Conservation (phyloP, 2,329 filamentous ascomycete species). For the Aspergillus sclerotialis region DNA sequence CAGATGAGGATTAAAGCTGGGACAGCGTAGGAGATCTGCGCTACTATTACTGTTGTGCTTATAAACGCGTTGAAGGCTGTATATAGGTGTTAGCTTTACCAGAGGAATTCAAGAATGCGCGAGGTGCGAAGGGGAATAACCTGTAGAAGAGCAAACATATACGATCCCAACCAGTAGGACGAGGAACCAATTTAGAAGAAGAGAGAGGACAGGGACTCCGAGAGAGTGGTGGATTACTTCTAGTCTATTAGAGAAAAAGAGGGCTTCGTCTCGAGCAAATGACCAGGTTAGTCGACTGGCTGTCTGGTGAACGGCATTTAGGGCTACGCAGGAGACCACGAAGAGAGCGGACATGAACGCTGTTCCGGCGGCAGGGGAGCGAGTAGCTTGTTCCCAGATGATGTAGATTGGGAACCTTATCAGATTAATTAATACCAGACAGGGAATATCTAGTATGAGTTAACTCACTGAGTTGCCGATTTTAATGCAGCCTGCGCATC, state of each 20-base stretch:
- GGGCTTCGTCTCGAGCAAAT: slow-evolving; percentile 24
- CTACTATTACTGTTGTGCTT: slow-evolving; percentile 14
- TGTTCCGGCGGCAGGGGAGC: slow-evolving; percentile 13
- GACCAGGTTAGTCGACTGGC: slow-evolving; percentile 26
- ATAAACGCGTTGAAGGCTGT: slow-evolving; percentile 19
- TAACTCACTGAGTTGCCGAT: background rate
- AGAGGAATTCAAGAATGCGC: no score
- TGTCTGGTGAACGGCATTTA: slow-evolving; percentile 19
- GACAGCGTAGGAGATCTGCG: slow-evolving; percentile 16
- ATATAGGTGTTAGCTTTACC: background rate
- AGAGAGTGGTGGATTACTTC: slow-evolving; percentile 6
- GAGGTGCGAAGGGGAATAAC: slow-evolving; percentile 2
- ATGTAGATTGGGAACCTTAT: slow-evolving; percentile 14
- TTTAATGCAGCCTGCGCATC: slow-evolving; percentile 8
- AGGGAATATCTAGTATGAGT: background rate
- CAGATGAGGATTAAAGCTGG: slow-evolving; percentile 11
- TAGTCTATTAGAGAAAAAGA: slow-evolving; percentile 19
- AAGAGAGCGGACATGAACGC: slow-evolving; percentile 14
- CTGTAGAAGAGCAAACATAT: slow-evolving; percentile 15
- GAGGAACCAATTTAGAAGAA: slow-evolving; percentile 9
- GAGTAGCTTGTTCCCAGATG: slow-evolving; percentile 17
- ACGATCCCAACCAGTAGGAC: slow-evolving; percentile 15
- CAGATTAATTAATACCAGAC: background rate
- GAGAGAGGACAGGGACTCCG: slow-evolving; percentile 10
- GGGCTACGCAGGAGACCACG: slow-evolving; percentile 11